Conservation (phyloP, 495 filamentous ascomycete genomes). For the Penicillium robsamsonii region DNA sequence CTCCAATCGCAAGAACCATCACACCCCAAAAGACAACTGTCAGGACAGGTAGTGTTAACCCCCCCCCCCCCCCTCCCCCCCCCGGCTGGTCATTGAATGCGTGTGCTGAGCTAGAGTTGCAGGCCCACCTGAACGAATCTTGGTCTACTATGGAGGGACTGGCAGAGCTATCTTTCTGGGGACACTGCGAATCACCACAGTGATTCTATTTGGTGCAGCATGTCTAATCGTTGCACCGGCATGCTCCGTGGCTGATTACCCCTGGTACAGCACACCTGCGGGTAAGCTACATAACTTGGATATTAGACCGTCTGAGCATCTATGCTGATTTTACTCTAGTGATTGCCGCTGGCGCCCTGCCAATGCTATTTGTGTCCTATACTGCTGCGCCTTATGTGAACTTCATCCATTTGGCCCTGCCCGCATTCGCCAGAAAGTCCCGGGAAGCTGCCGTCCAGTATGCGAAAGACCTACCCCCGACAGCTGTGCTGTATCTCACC, state of each 20-base stretch:
- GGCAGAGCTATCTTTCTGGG: conserved; percentile 63
- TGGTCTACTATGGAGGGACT: conserved; percentile 73
- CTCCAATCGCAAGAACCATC: conserved; percentile 11
- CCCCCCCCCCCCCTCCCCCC: fast-evolving
- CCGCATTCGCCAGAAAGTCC: conserved; percentile 66
- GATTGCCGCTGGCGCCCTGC: conserved; percentile 57
- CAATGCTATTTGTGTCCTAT: conserved; percentile 64
- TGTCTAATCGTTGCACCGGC: conserved; percentile 58
- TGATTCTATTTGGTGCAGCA: conserved; percentile 67
- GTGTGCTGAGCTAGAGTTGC: conserved; percentile 15
- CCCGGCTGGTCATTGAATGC: too few species aligned
- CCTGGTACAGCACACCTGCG: conserved; percentile 43
- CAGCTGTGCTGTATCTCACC: conserved; percentile 63
- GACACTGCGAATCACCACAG: conserved; percentile 64
- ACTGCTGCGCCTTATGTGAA: conserved; percentile 67
- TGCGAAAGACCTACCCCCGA: conserved; percentile 57
- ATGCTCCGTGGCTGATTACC: conserved; percentile 50
- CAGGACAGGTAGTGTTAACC: conserved; percentile 25
- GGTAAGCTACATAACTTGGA: conserved; percentile 36
- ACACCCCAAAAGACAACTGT: conserved; percentile 29
- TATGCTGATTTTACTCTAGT: conserved; percentile 38
- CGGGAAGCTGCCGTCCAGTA: conserved; percentile 65
- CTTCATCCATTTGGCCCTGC: conserved; percentile 67
- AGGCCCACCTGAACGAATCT: conserved; percentile 55
- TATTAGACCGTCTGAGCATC: background rate